A percentile compares a stretch with the other conserved stretches of the same genome.
Evolutionary conservation across 495 filamentous ascomycete species (phyloP).

Genomic region (Poronia punctata): DNA sequence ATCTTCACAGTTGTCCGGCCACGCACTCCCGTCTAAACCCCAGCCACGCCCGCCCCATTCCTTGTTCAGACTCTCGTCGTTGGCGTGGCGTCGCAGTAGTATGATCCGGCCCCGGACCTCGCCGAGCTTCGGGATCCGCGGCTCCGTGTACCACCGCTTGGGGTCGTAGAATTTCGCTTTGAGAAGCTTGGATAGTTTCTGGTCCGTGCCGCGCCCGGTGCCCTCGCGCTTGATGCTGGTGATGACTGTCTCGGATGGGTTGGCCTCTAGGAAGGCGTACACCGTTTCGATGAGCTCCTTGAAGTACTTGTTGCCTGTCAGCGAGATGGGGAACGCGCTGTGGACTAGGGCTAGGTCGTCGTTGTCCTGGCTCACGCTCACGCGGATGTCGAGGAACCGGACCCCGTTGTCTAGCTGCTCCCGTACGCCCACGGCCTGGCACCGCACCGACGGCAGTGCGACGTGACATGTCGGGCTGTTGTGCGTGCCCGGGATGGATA

Average conservation of each 20-base stretch:
- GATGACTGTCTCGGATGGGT: conserved; percentile 77
- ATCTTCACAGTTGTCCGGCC: conserved; percentile 85
- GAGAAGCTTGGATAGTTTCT: conserved; percentile 66
- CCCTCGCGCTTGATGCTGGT: conserved; percentile 91
- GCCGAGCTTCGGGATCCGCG: conserved; percentile 73
- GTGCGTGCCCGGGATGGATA: conserved; percentile 93
- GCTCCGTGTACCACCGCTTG: conserved; percentile 67
- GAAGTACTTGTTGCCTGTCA: conserved; percentile 58
- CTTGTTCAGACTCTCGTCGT: conserved; percentile 52
- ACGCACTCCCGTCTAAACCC: conserved; percentile 74
- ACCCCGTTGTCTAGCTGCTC: conserved; percentile 85
- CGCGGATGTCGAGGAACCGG: conserved; percentile 89
- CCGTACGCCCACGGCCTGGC: conserved; percentile 70
- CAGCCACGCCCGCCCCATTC: conserved; percentile 60
- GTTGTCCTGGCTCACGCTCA: conserved; percentile 58
- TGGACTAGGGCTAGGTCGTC: conserved; percentile 59
- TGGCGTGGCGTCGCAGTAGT: conserved; percentile 71
- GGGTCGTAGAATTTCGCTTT: conserved; percentile 61
- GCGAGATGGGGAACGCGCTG: conserved; percentile 40
- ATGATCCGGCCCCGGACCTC: conserved; percentile 78
- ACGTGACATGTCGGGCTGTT: conserved; percentile 79
- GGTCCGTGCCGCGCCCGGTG: conserved; percentile 68
- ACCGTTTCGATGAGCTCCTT: conserved; percentile 60
- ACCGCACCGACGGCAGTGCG: conserved; percentile 87
- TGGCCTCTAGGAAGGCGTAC: conserved; percentile 64